Conservation (phyloP, 371 early-diverging fungal species). For the Rhizopus arrhizus region DNA sequence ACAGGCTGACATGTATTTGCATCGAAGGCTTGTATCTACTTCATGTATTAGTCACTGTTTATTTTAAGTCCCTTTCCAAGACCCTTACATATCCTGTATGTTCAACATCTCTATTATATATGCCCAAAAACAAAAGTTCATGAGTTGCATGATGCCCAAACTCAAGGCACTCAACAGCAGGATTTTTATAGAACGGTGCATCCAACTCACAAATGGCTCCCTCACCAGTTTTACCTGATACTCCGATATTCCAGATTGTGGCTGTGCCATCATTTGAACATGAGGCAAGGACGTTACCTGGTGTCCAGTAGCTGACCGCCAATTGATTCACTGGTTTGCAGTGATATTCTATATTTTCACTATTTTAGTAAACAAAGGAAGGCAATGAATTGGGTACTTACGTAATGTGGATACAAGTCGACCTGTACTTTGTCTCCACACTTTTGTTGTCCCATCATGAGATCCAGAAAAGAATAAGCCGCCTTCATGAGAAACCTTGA, state of each 20-base stretch:
- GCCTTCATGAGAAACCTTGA: constrained; percentile 36
- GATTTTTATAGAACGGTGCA: constrained; percentile 11
- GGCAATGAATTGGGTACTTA: constrained; percentile 16
- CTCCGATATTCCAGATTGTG: constrained; percentile 37
- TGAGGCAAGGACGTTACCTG: constrained; percentile 35
- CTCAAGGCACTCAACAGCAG: constrained; percentile 37
- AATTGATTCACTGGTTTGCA: constrained; percentile 29
- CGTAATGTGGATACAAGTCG: constrained; percentile 38
- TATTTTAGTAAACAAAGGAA: neutral
- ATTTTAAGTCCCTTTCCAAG: neutral
- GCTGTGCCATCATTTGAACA: constrained; percentile 44
- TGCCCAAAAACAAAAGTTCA: constrained; percentile 32
- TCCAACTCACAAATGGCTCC: constrained; percentile 35
- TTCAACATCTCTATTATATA: constrained; percentile 19
- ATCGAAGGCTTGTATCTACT: constrained; percentile 40
- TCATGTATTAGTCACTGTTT: neutral
- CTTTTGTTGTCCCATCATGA: constrained; percentile 35
- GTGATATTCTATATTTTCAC: constrained; percentile 20
- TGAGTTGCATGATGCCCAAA: constrained; percentile 37
- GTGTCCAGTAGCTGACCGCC: constrained; percentile 21
- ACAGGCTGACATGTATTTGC: constrained; percentile 6
- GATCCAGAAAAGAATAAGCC: constrained; percentile 35
- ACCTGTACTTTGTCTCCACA: constrained; percentile 34
- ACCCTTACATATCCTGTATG: constrained; percentile 35
- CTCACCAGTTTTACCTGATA: constrained; percentile 30